Conservation (phyloP, 2,329 filamentous ascomycete species). For the Microthyrium microscopicum region DNA sequence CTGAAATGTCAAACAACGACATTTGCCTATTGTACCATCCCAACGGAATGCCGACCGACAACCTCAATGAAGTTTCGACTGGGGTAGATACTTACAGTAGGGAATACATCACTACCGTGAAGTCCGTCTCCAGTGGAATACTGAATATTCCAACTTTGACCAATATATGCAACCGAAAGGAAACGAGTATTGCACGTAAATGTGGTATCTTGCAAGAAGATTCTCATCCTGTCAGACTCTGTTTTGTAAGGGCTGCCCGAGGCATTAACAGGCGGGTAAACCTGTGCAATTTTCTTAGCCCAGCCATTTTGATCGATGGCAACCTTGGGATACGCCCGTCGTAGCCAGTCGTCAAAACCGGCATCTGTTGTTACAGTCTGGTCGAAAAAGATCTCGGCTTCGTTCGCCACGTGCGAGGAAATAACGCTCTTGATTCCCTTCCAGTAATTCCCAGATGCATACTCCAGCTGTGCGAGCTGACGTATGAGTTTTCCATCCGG, state of each 20-base stretch:
- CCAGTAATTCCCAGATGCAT: constrained; percentile 18
- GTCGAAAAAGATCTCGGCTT: constrained; percentile 16
- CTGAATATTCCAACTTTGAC: constrained; percentile 24
- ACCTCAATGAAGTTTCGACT: too few species aligned
- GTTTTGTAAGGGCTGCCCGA: constrained; percentile 18
- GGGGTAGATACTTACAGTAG: too few species aligned
- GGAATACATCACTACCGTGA: constrained; percentile 27
- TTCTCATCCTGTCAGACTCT: constrained; percentile 15
- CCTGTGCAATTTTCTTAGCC: neutral
- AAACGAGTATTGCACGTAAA: constrained; percentile 17
- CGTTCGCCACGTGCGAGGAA: constrained; percentile 19
- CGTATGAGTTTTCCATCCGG: constrained; percentile 19
- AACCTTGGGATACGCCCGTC: constrained; percentile 18
- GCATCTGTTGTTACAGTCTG: constrained; percentile 13
- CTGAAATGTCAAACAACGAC: too few species aligned
- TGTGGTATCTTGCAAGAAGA: constrained; percentile 18
- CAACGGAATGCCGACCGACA: too few species aligned
- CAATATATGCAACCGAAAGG: constrained; percentile 22
- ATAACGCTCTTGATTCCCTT: constrained; percentile 17
- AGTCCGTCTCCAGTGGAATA: constrained; percentile 24
- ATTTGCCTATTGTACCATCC: too few species aligned
- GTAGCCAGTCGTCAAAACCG: constrained; percentile 18
- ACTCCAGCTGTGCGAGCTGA: constrained; percentile 18
- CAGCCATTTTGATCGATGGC: constrained; percentile 9
- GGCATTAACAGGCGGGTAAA: constrained; percentile 9